Base-by-base conservation (phyloP, 2,329 filamentous ascomycete species). In the Zopfia rhizophila region DNA sequence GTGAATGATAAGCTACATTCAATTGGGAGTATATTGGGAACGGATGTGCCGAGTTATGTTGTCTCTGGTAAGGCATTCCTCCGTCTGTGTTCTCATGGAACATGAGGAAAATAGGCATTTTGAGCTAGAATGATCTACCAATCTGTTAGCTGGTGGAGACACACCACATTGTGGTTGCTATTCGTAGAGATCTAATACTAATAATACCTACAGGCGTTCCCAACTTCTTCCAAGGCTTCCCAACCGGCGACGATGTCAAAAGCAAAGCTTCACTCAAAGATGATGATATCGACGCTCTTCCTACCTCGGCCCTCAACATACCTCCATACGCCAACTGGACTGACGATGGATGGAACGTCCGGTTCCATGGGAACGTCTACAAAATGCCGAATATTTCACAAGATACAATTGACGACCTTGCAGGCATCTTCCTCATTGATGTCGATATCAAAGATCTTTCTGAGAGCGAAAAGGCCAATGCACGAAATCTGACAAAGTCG, bases 281-380 rank as follows among this genome's bases (percentile, higher is more conserved):
- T 47, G 70, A 72, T 22, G 81, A 87, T 39, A 65, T 90, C 25
- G 78, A 73, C 35, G 84, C 86, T 2, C 74, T 79, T 44, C 88
- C 88, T 0, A 90, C 87, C 0, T 80, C 89, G 51, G 87, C 88
- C 4, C 71, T 91, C 49, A 91, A 90, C 53, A 66, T 91, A 7
- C 87, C 87, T 10, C 76, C 76, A 2, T 78, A 77, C 8, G 89
- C 79, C n/a, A 92, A 92, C 54, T 92, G 87, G 84, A 91, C 89
- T 1, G 77, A 85, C n/a, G 72, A 84, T 46, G 87, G 87, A 23
- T 92, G 89, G 89, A 90, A 86, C 52, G 79, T 91, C 3, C 81
- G 88, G 19, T 83, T 91, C 52, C 89, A 88, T 55, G 89, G 89
- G 56, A 91, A 91, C 61, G 85, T 91, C n/a, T 92, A 86, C 78